Evolutionary conservation across 495 filamentous ascomycete species (phyloP).

Genomic region (Penicillium salamii): DNA sequence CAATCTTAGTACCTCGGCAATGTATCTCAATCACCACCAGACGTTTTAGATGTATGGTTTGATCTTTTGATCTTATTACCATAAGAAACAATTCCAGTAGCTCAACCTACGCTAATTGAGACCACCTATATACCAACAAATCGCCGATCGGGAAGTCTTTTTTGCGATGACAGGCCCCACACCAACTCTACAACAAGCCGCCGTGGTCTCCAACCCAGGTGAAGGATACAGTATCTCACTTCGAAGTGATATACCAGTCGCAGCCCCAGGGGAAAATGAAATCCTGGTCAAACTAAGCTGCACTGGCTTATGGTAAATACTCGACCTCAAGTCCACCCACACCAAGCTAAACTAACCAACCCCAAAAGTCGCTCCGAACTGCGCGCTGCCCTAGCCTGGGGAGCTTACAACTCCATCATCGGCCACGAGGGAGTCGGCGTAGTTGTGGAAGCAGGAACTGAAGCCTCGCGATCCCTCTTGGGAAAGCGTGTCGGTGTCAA

Average conservation of each 20-base stretch:
- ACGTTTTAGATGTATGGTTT: too few relatives aligned
- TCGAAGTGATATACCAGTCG: slow-evolving; percentile 9
- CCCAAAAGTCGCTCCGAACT: slow-evolving; percentile 26
- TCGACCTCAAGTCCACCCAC: too few relatives aligned
- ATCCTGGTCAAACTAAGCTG: slow-evolving; percentile 22
- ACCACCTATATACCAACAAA: too few relatives aligned
- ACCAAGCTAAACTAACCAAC: too few relatives aligned
- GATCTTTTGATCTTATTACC: neutral
- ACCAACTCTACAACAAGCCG: slow-evolving; percentile 15
- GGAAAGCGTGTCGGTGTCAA: slow-evolving; percentile 36
- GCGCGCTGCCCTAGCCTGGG: slow-evolving; percentile 20
- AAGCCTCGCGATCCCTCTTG: slow-evolving; percentile 18
- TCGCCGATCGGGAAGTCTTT: neutral
- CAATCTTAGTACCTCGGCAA: slow-evolving; percentile 3
- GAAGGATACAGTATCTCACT: slow-evolving; percentile 10
- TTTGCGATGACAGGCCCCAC: slow-evolving; percentile 2
- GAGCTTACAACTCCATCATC: slow-evolving; percentile 27
- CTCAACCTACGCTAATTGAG: too few relatives aligned
- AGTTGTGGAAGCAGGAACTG: slow-evolving; percentile 23
- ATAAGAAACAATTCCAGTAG: too few relatives aligned
- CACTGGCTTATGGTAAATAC: slow-evolving; percentile 21
- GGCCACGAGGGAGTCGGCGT: slow-evolving; percentile 39
- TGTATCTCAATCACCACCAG: too few relatives aligned
- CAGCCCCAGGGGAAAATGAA: slow-evolving; percentile 14
- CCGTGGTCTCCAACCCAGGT: slow-evolving; percentile 20